Conservation (phyloP, 495 filamentous ascomycete species). For the Pseudevernia furfuracea region DNA sequence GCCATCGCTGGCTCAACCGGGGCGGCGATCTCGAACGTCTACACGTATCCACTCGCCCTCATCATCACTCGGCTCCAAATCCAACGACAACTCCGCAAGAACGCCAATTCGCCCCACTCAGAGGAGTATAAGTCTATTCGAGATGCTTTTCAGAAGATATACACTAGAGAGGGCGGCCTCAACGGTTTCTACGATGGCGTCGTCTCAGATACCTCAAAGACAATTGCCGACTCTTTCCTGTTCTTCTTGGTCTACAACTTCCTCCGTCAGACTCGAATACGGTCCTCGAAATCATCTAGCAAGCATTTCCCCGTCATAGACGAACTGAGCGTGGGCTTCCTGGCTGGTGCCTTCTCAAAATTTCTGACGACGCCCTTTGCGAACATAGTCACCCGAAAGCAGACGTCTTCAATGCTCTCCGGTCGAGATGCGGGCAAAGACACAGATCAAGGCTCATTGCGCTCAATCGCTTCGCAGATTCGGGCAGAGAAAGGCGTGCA, state of each 20-base stretch:
- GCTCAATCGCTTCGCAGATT: conserved; percentile 58
- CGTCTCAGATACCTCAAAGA: conserved; percentile 62
- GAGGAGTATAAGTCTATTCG: conserved; percentile 51
- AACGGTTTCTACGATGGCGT: conserved; percentile 69
- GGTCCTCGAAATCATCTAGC: conserved; percentile 38
- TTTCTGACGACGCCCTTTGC: conserved; percentile 73
- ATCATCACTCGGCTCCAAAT: conserved; percentile 79
- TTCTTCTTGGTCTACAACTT: conserved; percentile 80
- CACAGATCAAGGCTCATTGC: conserved; percentile 35
- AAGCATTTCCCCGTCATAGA: conserved; percentile 54
- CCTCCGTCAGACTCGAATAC: conserved; percentile 54
- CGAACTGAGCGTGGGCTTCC: conserved; percentile 68
- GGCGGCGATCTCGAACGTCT: conserved; percentile 69
- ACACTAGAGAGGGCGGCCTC: conserved; percentile 58
- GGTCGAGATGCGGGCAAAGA: conserved; percentile 13
- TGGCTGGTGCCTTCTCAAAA: conserved; percentile 71
- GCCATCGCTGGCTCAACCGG: conserved; percentile 74
- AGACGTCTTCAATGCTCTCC: conserved; percentile 52
- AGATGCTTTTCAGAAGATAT: conserved; percentile 68
- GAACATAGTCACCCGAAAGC: conserved; percentile 77
- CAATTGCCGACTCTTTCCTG: conserved; percentile 67
- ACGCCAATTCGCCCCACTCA: conserved; percentile 33
- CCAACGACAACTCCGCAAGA: conserved; percentile 52
- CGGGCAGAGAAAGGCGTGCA: conserved; percentile 59
- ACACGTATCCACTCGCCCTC: conserved; percentile 78